phyloP scores from a whole-genome alignment of 768 basidiomycete genomes.

The Podaxis sp. region DNA sequence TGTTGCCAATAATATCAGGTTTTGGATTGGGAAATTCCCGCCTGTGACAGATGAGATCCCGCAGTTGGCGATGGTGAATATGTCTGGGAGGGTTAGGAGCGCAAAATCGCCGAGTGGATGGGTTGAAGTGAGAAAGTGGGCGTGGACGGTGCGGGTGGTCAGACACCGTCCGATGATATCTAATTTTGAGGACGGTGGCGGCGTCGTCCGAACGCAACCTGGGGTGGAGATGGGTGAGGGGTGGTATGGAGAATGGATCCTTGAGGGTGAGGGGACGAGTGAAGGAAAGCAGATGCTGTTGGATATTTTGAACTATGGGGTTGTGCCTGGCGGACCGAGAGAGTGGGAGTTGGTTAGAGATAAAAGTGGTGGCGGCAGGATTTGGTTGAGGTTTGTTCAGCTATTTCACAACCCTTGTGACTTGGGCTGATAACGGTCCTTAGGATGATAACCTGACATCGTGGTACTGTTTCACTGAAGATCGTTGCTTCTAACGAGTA shows the following conservation, averaged over 20 bases:
- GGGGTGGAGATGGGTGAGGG: conserved; percentile 52
- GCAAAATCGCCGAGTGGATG: conserved; percentile 61
- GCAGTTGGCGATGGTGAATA: conserved; percentile 48
- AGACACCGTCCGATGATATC: conserved; percentile 32
- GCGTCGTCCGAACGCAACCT: background rate
- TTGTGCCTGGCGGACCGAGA: conserved; percentile 28
- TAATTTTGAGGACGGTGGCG: conserved; percentile 14
- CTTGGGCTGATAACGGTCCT: background rate
- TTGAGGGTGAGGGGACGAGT: conserved; percentile 76
- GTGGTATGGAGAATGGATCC: conserved; percentile 76
- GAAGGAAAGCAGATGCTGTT: conserved; percentile 60
- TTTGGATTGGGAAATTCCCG: conserved; percentile 32
- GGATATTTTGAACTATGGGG: conserved; percentile 43
- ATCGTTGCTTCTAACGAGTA: too few relatives aligned
- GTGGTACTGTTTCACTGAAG: background rate
- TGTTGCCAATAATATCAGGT: conserved; percentile 30
- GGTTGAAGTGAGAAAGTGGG: conserved; percentile 58
- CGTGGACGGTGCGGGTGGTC: conserved; percentile 59
- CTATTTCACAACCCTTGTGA: too few relatives aligned
- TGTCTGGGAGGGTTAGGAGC: conserved; percentile 51
- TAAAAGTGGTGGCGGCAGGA: conserved; percentile 54
- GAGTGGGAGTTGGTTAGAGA: conserved; percentile 63
- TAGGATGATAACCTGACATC: background rate
- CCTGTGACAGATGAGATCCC: conserved; percentile 40
- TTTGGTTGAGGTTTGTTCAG: conserved; percentile 61